Conservation (phyloP, 495 filamentous ascomycete species). For the Daldinia concentrica region DNA sequence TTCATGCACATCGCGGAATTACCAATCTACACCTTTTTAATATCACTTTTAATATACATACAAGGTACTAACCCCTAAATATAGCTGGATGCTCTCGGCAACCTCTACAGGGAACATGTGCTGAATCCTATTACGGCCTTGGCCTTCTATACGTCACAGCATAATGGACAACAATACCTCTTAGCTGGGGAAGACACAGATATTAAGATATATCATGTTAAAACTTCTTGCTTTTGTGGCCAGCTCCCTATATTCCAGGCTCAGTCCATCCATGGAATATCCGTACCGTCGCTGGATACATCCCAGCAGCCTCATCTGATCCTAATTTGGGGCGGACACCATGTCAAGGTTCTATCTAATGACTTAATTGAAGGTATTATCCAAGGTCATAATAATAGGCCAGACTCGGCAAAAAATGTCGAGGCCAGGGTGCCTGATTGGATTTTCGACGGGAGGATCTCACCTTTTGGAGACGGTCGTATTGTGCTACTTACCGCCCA, state of each 20-base stretch:
- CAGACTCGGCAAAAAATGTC: conserved; percentile 7
- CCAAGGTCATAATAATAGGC: conserved; percentile 11
- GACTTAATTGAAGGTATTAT: conserved; percentile 38
- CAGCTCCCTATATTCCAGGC: conserved; percentile 63
- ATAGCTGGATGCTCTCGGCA: conserved; percentile 19
- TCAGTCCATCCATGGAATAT: conserved; percentile 77
- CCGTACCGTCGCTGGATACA: conserved; percentile 44
- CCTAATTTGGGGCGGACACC: conserved; percentile 68
- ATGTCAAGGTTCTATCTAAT: conserved; percentile 43
- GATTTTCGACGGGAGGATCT: conserved; percentile 79
- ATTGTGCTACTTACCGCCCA: conserved; percentile 80
- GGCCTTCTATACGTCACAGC: conserved; percentile 52
- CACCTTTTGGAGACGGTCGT: conserved; percentile 43
- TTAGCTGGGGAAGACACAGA: conserved; percentile 79
- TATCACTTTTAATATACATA: not conserved
- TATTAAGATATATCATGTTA: conserved; percentile 67
- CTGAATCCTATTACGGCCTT: conserved; percentile 68
- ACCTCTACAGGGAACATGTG: conserved; percentile 49
- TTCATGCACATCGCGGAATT: not conserved
- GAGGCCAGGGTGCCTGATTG: conserved; percentile 71
- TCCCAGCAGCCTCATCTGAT: conserved; percentile 37
- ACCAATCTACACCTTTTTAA: not conserved
- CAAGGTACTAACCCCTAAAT: conserved; percentile 21
- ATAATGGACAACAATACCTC: conserved; percentile 55
- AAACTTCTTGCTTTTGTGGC: conserved; percentile 48